Evolutionary conservation across 106 monocot species (phyloP).

Genomic region (Hemerocallis citrina): DNA sequence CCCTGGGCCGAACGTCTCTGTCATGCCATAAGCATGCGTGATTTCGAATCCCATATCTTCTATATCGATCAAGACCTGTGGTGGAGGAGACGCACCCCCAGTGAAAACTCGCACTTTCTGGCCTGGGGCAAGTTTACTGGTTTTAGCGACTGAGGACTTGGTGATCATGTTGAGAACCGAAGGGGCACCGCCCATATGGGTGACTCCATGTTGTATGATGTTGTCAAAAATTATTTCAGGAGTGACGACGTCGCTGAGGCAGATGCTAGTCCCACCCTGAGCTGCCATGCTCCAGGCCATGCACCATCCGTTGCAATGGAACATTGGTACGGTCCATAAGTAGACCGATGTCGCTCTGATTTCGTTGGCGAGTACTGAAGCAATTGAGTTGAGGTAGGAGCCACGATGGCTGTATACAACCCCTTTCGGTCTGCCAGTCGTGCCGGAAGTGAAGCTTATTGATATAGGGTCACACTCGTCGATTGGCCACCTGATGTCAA

Average conservation of each 20-base stretch:
- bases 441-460: conserved; percentile 70
- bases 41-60: conserved; percentile 54
- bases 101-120: conserved; percentile 29
- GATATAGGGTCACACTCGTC: conserved; percentile 65
- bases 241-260: conserved; percentile 33
- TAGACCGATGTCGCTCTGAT: conserved; percentile 47
- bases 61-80: conserved; percentile 36
- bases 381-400: conserved; percentile 46
- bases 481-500: conserved; percentile 43
- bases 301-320: conserved; percentile 86
- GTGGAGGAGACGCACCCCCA: conserved; percentile 53
- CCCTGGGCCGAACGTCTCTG: conserved; percentile 57
- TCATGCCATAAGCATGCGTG: conserved; percentile 56
- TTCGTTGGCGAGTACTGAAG: conserved; percentile 28
- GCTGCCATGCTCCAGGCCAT: conserved; percentile 53
- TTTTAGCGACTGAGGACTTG: conserved; percentile 16
- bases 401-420: conserved; percentile 68
- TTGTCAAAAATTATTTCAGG: conserved; percentile 26
- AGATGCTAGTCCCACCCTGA: conserved; percentile 64
- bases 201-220: conserved; percentile 33
- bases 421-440: conserved; percentile 65
- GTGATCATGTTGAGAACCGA: conserved; percentile 52
- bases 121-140: conserved; percentile 14
- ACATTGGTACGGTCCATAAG: conserved; percentile 75
- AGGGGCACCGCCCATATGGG: conserved; percentile 56